Conservation (phyloP, 106 monocot genomes). For the Phalaenopsis aphrodite region DNA sequence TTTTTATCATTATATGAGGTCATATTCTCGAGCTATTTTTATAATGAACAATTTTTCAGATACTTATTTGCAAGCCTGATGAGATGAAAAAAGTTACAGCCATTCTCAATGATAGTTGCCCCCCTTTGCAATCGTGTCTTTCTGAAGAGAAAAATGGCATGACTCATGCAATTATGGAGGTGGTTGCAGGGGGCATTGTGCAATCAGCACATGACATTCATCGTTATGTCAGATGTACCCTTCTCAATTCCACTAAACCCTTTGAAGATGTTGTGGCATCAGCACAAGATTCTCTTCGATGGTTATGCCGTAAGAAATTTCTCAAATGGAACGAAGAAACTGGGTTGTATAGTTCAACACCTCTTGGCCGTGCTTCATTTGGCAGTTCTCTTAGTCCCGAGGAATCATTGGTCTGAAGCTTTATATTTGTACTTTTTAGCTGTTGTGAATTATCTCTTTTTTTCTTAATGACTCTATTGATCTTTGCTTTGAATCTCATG, state of each 20-base stretch:
- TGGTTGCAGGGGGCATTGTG: constrained; percentile 96
- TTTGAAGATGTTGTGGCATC: constrained; percentile 97
- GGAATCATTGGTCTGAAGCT: constrained; percentile 67
- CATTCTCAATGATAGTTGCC: constrained; percentile 76
- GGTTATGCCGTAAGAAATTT: constrained; percentile 93
- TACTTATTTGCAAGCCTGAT: constrained; percentile 82
- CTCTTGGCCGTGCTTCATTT: constrained; percentile 94
- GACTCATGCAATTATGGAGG: constrained; percentile 98
- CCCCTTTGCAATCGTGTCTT: constrained; percentile 93
- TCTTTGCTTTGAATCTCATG: constrained; percentile 7
- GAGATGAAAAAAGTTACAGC: constrained; percentile 59
- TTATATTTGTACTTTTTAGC: constrained; percentile 1
- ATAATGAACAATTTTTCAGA: constrained; percentile 22
- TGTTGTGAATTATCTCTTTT: constrained; percentile 4
- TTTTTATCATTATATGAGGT: neutral
- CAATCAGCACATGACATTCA: constrained; percentile 92
- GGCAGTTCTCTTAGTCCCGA: constrained; percentile 96
- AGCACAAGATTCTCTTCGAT: constrained; percentile 93
- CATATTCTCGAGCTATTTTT: neutral
- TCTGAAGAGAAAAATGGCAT: constrained; percentile 99
- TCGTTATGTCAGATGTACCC: constrained; percentile 97
- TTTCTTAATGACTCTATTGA: neutral
- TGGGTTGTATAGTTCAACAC: constrained; percentile 64
- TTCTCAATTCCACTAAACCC: constrained; percentile 91
- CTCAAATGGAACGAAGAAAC: constrained; percentile 89